phyloP scores from a whole-genome alignment of 768 basidiomycete genomes.

The Lentinus brumalis region DNA sequence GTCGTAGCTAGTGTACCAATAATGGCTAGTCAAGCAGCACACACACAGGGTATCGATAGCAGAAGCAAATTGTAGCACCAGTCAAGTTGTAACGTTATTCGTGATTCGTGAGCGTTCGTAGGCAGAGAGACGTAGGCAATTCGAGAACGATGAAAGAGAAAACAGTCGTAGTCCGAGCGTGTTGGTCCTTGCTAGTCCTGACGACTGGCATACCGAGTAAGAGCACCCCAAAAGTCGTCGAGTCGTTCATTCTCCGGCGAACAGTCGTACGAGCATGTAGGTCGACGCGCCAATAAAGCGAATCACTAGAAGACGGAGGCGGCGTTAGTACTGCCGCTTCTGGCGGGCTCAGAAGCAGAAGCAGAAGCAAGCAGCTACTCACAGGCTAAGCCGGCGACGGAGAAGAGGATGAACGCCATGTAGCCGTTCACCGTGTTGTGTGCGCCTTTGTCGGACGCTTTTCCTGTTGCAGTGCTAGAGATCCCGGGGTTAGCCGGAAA shows the following conservation, averaged over 20 bases:
- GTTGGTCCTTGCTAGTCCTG: not conserved
- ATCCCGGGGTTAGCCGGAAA: slow-evolving; percentile 5
- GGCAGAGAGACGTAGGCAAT: not conserved
- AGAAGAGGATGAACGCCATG: slow-evolving; percentile 87
- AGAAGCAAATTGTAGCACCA: slow-evolving; percentile 23
- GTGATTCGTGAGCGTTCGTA: slow-evolving; percentile 14
- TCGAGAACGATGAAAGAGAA: not conserved
- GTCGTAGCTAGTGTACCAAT: slow-evolving; percentile 14
- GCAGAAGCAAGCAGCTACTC: slow-evolving; percentile 36
- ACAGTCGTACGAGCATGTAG: slow-evolving; percentile 85
- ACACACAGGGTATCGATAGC: slow-evolving; percentile 23
- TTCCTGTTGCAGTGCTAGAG: slow-evolving; percentile 49
- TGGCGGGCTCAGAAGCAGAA: not conserved
- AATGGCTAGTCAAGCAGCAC: not conserved
- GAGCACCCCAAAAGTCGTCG: not conserved
- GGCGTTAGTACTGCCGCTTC: not conserved
- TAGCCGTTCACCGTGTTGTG: slow-evolving; percentile 73
- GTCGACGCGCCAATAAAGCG: slow-evolving; percentile 81
- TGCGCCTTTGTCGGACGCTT: slow-evolving; percentile 48
- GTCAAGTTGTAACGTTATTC: slow-evolving; percentile 10
- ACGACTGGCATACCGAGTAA: not conserved
- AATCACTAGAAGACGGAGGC: slow-evolving; percentile 52
- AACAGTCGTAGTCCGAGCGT: not conserved
- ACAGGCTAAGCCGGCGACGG: slow-evolving; percentile 88
- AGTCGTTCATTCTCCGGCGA: slow-evolving; percentile 78